phyloP scores from a whole-genome alignment of 331 rosid species.

The Acacia concinna region DNA sequence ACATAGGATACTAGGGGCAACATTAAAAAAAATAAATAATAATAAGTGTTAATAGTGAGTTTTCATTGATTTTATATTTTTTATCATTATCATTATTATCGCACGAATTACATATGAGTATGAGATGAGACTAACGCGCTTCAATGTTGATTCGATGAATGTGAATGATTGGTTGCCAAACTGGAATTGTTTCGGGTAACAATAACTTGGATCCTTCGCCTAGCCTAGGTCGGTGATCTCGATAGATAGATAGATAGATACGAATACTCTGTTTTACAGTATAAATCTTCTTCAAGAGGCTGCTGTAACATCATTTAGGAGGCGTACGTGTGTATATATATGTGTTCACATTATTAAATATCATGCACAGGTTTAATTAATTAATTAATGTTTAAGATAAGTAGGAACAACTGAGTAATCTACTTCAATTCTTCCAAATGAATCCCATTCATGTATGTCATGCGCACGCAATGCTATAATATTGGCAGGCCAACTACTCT shows the following conservation, averaged over 20 bases:
- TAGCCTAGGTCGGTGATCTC: neutral
- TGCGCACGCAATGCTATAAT: neutral
- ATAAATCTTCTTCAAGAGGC: neutral
- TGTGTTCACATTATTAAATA: no score
- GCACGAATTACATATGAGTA: neutral
- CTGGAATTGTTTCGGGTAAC: neutral
- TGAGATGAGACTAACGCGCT: neutral
- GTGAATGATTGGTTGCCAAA: neutral
- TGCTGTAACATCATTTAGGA: neutral
- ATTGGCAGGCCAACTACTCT: neutral
- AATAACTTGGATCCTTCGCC: neutral
- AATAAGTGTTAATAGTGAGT: neutral
- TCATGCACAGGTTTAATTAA: neutral
- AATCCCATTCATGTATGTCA: neutral
- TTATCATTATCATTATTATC: no score
- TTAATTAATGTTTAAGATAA: no score
- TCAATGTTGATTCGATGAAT: neutral
- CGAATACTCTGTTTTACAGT: neutral
- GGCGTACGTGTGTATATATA: no score
- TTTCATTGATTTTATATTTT: no score
- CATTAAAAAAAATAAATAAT: no score
- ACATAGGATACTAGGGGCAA: no score
- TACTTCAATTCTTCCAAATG: no score
- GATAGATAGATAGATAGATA: no score
- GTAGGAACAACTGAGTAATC: neutral